Percentiles rank a stretch among this genome's conserved stretches.
Conservation (phyloP, 2,329 filamentous ascomycete species). For the Xylariaceae sp. region DNA sequence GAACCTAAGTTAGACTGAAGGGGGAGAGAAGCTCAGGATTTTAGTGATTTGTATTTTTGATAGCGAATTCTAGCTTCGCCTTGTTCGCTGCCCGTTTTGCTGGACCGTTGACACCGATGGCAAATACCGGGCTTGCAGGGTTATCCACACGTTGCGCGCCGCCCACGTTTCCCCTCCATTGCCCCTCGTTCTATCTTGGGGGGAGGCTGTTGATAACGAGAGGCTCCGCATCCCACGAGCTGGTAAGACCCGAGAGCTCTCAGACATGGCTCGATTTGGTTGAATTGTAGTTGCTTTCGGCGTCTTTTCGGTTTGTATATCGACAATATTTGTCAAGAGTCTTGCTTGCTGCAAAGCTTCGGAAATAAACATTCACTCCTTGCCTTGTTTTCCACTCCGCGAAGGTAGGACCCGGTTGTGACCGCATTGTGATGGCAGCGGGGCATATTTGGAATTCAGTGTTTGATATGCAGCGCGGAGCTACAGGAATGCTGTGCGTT, state of each 20-base stretch:
- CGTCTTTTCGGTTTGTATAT: no score
- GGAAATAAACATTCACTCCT: no score
- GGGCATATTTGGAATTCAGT: slow-evolving; percentile 27
- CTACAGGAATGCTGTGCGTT: slow-evolving; percentile 14
- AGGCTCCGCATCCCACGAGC: background rate
- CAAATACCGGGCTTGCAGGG: no score
- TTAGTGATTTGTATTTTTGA: no score
- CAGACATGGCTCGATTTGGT: background rate
- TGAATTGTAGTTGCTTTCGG: no score
- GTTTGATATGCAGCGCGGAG: slow-evolving; percentile 8
- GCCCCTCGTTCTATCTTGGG: slow-evolving; percentile 11
- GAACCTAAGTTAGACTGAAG: background rate
- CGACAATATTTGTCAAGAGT: no score
- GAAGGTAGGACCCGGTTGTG: slow-evolving; percentile 3
- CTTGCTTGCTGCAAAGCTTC: no score
- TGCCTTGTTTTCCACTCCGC: no score
- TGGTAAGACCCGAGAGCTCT: background rate
- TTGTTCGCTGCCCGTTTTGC: no score
- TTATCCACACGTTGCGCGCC: slow-evolving; percentile 1
- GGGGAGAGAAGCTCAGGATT: no score
- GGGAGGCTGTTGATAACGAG: background rate
- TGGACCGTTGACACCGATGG: no score
- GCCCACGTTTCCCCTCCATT: slow-evolving; percentile 1
- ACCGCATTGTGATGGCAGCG: slow-evolving; percentile 16
- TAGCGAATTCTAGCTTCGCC: no score